phyloP scores from a whole-genome alignment of 176 grass and related monocot genomes.

The Chrysopogon serrulatus region DNA sequence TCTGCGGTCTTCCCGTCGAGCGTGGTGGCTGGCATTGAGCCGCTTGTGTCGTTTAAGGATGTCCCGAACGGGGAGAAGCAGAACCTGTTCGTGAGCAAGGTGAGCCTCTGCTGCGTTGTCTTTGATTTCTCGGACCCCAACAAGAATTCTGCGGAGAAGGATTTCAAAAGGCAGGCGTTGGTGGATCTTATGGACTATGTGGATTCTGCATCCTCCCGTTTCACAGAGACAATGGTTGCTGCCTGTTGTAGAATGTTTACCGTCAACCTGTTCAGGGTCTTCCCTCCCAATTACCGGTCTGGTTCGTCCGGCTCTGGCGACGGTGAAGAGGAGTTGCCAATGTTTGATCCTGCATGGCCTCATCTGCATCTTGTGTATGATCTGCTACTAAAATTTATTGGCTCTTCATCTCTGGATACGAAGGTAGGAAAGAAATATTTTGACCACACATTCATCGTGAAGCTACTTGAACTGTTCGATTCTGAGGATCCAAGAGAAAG shows the following conservation, averaged over 20 bases:
- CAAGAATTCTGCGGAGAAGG: constrained; percentile 62
- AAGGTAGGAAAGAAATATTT: constrained; percentile 75
- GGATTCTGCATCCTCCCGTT: constrained; percentile 40
- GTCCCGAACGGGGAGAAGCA: constrained; percentile 47
- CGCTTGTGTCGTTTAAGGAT: constrained; percentile 56
- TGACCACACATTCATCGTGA: constrained; percentile 63
- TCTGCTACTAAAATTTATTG: constrained; percentile 63
- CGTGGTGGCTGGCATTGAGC: constrained; percentile 60
- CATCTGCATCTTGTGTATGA: constrained; percentile 81
- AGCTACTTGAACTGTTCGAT: constrained; percentile 58
- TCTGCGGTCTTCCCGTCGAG: constrained; percentile 68
- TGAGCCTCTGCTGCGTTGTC: constrained; percentile 54
- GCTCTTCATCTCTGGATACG: constrained; percentile 51
- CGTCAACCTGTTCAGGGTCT: constrained; percentile 60
- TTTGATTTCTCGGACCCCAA: constrained; percentile 66
- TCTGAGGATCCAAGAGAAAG: constrained; percentile 75
- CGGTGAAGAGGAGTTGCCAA: constrained; percentile 62
- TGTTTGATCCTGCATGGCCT: constrained; percentile 71
- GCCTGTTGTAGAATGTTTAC: constrained; percentile 65
- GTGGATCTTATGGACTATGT: constrained; percentile 66
- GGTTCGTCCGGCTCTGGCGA: constrained; percentile 31
- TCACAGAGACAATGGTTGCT: constrained; percentile 58
- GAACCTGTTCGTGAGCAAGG: constrained; percentile 63
- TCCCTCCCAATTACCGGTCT: constrained; percentile 42
- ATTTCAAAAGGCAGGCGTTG: constrained; percentile 57